These are phyloP conservation scores for Stereocaulon alpinum DNA, from an alignment of 495 filamentous ascomycete species.

Conservation along the genomic window DNA sequence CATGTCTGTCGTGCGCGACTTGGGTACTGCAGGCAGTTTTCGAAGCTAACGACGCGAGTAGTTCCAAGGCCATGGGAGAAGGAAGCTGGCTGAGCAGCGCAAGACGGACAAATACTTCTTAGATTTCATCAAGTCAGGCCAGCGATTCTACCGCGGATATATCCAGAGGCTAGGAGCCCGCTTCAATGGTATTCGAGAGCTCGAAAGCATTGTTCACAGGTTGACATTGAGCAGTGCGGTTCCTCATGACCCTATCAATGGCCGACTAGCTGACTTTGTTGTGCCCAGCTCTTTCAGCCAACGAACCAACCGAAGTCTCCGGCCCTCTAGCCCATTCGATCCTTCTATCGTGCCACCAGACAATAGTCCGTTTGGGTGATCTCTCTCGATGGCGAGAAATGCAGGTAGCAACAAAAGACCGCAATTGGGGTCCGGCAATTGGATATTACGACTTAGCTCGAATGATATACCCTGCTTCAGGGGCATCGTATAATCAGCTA, in stretches of 20 bases:
- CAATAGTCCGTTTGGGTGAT: slow-evolving; percentile 79
- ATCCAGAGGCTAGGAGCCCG: slow-evolving; percentile 67
- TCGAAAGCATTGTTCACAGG: slow-evolving; percentile 58
- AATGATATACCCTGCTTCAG: slow-evolving; percentile 66
- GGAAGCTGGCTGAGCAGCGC: slow-evolving; percentile 61
- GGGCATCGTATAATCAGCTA: slow-evolving; percentile 76
- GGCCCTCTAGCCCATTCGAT: slow-evolving; percentile 45
- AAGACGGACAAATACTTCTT: slow-evolving; percentile 72
- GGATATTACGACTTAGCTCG: slow-evolving; percentile 78
- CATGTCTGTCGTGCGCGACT: slow-evolving; percentile 30
- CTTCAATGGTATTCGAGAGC: slow-evolving; percentile 59
- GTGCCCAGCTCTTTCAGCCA: slow-evolving; percentile 25
- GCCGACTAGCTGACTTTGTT: slow-evolving; percentile 12
- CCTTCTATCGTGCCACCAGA: slow-evolving; percentile 67
- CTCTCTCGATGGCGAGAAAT: slow-evolving; percentile 83
- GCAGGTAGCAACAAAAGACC: slow-evolving; percentile 50
- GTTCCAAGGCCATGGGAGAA: slow-evolving; percentile 45
- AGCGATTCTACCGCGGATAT: slow-evolving; percentile 77
- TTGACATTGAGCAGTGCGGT: slow-evolving; percentile 51
- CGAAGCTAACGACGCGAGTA: slow-evolving; percentile 21
- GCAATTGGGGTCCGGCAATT: slow-evolving; percentile 68
- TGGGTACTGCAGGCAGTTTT: background rate
- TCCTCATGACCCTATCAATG: background rate
- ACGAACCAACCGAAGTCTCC: slow-evolving; percentile 33
- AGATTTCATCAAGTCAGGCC: slow-evolving; percentile 73